Base-by-base conservation (phyloP, 2,329 filamentous ascomycete genomes). In the Fusarium goolgardi region DNA sequence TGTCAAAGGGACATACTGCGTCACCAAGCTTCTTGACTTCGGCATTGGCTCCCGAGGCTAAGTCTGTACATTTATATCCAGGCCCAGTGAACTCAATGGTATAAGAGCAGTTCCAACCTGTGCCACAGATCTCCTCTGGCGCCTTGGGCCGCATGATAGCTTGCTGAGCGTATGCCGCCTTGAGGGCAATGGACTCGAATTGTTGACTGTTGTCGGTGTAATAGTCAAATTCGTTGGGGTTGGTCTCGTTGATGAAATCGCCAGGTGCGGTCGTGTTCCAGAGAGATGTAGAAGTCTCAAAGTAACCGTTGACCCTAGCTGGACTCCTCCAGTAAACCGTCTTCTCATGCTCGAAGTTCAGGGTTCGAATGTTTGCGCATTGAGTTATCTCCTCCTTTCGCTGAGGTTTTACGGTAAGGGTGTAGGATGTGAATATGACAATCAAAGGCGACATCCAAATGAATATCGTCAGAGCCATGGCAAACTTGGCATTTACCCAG, bases 381-480 rank as follows among this genome's bases (percentile, higher is more conserved):
- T 54, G 62, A 13, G 68, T 61, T 9, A 43, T 35, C 35, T 71
- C 62, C 29, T 63, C 41, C 4, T 55, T 50, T 11, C 44, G 57
- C 15, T 34, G 53, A 3, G 68, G 64, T 4, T 41, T 50, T 3
- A 74, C 69, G 6, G 66, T 66, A 7, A 74, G 69, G 3, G 72
- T 74, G 15, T 70, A 71, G 5, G 72, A 70, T 27, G 72, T 74
- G 5, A 74, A 60, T 25, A 74, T 74, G 43, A 74, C 71, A 20
- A 74, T 72, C 5, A 74, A 55, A 41, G 72, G 72, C 11, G 70
- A 73, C 16, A 53, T 61, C 72, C 72, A 74, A 31, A 74, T 71
- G 37, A 74, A 74, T 18, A 74, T 58, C 11, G 72, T 73, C 21
- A 74, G 35, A 2, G 53, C 55, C 71, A 74, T 74, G 53, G 71